A percentile compares a stretch with the other conserved stretches of the same genome.
phyloP scores from a whole-genome alignment of 257 asterid species.

The Solanum chmielewskii region DNA sequence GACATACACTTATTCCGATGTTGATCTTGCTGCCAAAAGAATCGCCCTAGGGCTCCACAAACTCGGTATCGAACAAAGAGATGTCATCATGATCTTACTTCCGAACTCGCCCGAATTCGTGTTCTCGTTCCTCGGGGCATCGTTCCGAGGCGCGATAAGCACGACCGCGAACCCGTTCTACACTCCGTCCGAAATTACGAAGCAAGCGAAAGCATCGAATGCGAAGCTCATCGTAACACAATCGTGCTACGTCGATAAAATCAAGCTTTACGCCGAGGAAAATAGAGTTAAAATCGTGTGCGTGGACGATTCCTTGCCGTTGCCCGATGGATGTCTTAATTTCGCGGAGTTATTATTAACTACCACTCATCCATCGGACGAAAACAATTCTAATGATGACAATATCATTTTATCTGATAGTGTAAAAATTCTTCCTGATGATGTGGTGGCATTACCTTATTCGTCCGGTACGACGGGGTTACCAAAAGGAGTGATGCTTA shows the following conservation, averaged over 20 bases:
- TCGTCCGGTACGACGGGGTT: conserved; percentile 32
- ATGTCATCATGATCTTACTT: conserved; percentile 24
- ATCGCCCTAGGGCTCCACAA: conserved; percentile 14
- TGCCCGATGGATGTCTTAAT: not conserved
- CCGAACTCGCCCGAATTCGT: conserved; percentile 25
- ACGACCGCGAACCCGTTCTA: conserved; percentile 28
- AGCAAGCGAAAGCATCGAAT: conserved; percentile 21
- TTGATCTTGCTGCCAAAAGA: conserved; percentile 13
- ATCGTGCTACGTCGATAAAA: conserved; percentile 6
- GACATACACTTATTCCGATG: conserved; percentile 7
- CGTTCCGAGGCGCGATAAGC: conserved; percentile 10
- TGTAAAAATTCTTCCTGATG: conserved; percentile 5
- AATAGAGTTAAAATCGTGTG: conserved; percentile 6
- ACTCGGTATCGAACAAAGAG: conserved; percentile 13
- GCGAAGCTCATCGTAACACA: conserved; percentile 23
- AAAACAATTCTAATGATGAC: not conserved
- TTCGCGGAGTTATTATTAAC: conserved; percentile 2
- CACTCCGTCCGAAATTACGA: conserved; percentile 15
- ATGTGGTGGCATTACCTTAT: conserved; percentile 16
- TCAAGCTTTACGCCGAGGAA: not conserved
- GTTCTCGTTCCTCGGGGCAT: conserved; percentile 24
- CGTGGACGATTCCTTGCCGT: not conserved
- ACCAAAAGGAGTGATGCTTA: conserved; percentile 28
- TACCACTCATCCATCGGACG: not conserved
- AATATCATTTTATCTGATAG: not conserved